Evolutionary conservation across 805 yeast genomes (phyloP).

Genomic region (Yamadazyma sp.): DNA sequence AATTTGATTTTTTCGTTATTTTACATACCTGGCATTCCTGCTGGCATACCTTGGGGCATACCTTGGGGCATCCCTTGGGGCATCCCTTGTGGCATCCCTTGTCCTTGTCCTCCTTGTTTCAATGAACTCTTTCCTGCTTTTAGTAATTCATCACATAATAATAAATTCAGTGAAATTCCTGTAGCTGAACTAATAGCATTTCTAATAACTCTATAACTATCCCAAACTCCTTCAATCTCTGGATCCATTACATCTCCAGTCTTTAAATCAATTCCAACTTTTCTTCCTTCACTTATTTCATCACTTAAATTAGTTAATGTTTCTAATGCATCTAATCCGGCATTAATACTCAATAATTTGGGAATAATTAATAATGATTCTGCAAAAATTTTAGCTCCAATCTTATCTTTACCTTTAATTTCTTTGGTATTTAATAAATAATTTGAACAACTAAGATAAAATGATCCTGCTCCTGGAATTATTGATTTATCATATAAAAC

Average conservation of each 20-base stretch:
- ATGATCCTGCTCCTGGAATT: constrained; percentile 98
- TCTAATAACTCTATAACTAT: constrained; percentile 88
- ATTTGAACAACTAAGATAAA: constrained; percentile 77
- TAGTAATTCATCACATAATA: constrained; percentile 91
- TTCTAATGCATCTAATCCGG: constrained; percentile 92
- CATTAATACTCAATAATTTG: constrained; percentile 85
- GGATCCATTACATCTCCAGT: constrained; percentile 98
- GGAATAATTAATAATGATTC: constrained; percentile 91
- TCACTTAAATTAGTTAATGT: constrained; percentile 87
- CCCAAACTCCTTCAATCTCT: constrained; percentile 92
- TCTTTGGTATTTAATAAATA: constrained; percentile 52
- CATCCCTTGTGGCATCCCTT: constrained; percentile 13
- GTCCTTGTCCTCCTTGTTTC: constrained; percentile 50
- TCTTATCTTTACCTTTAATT: constrained; percentile 79
- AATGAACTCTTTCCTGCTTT: constrained; percentile 95
- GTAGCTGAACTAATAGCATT: constrained; percentile 91
- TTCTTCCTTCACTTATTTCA: constrained; percentile 73
- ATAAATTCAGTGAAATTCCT: constrained; percentile 87
- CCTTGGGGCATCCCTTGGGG: constrained; percentile 11
- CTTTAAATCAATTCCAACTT: constrained; percentile 85
- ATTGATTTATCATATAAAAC: constrained; percentile 80
- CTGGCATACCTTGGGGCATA: constrained; percentile 9
- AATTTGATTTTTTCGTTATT: no score
- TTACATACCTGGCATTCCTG: constrained; percentile 7
- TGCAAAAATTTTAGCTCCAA: constrained; percentile 91